phyloP scores from a whole-genome alignment of 2,329 filamentous ascomycete species.

The Botrytis aclada region DNA sequence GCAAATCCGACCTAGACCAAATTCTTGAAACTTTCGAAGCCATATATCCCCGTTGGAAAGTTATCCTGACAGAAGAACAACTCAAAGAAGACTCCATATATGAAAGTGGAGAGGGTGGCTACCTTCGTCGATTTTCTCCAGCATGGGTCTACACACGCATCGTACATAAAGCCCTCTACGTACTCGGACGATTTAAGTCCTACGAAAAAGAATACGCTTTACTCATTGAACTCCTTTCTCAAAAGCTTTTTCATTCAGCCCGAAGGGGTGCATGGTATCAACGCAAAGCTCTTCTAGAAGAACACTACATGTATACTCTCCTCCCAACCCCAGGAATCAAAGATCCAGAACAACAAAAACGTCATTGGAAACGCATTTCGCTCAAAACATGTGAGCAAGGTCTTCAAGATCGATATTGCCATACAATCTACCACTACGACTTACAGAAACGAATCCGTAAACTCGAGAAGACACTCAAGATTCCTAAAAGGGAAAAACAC shows the following conservation, averaged over 20 bases:
- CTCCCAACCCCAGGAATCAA: constrained; percentile 26
- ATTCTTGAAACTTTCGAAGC: constrained; percentile 70
- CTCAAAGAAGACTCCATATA: constrained; percentile 74
- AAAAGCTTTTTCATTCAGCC: constrained; percentile 80
- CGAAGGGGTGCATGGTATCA: constrained; percentile 93
- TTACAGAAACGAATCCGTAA: constrained; percentile 91
- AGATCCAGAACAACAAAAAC: constrained; percentile 63
- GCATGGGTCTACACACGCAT: constrained; percentile 93
- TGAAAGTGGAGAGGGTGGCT: constrained; percentile 80
- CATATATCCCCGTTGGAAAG: constrained; percentile 78
- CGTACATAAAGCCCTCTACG: constrained; percentile 78
- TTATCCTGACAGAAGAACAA: constrained; percentile 69
- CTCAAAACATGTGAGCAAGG: constrained; percentile 79
- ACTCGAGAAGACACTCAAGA: constrained; percentile 77
- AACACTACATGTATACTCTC: constrained; percentile 82
- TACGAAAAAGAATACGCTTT: constrained; percentile 74
- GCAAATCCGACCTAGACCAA: constrained; percentile 60
- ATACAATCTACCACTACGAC: constrained; percentile 91
- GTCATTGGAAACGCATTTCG: constrained; percentile 76
- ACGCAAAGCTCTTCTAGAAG: constrained; percentile 87
- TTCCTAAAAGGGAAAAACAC: constrained; percentile 83
- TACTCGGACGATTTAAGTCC: constrained; percentile 78
- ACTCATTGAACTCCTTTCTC: constrained; percentile 70
- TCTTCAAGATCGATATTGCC: constrained; percentile 82
- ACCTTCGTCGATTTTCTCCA: constrained; percentile 83